Evolutionary conservation across 768 basidiomycete species (phyloP).

Genomic region (Serendipita sp.): DNA sequence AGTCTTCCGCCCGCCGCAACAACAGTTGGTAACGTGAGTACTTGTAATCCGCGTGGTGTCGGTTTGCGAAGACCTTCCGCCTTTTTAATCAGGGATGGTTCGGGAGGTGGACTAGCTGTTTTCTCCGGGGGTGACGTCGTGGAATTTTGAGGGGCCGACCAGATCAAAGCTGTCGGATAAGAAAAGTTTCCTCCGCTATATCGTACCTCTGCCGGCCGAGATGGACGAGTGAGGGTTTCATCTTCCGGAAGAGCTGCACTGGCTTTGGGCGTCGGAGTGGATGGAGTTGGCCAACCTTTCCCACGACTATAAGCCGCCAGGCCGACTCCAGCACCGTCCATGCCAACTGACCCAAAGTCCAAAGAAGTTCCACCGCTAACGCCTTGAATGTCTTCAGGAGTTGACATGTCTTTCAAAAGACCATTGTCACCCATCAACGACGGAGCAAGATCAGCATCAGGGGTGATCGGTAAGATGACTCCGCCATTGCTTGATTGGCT

Average conservation of each 20-base stretch:
- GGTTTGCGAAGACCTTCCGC: not conserved
- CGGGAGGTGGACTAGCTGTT: not conserved
- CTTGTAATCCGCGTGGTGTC: not conserved
- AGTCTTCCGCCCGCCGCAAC: not conserved
- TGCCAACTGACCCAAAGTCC: not conserved
- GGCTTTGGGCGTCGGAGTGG: not conserved
- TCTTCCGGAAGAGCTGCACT: not conserved
- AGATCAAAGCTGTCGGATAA: not conserved
- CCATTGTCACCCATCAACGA: not conserved
- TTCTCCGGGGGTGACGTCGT: not conserved
- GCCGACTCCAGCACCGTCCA: not conserved
- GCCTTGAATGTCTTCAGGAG: not conserved
- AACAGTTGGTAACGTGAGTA: not conserved
- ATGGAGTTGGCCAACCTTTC: not conserved
- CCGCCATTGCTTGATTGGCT: conserved; percentile 4
- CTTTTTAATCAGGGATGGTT: not conserved
- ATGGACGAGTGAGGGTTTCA: not conserved
- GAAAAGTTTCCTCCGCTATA: conserved; percentile 4
- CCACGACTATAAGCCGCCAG: not conserved
- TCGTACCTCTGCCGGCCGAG: not conserved
- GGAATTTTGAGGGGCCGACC: not conserved
- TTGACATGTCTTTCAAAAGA: not conserved
- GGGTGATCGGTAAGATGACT: not conserved
- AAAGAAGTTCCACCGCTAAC: not conserved
- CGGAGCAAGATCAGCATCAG: not conserved